phyloP scores from a whole-genome alignment of 805 yeast genomes.

The Candida maltosa region DNA sequence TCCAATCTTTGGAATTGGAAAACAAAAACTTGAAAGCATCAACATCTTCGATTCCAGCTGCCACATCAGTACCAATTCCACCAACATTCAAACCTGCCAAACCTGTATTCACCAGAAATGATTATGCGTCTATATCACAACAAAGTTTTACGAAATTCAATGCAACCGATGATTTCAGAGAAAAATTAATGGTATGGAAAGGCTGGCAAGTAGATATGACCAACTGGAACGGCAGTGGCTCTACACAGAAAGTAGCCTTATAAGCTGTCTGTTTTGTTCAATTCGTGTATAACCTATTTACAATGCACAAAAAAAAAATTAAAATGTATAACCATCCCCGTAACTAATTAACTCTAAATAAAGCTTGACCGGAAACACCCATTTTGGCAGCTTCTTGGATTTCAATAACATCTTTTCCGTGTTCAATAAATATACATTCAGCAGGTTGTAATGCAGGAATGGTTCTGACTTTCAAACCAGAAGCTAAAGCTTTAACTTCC shows the following conservation, averaged over 20 bases:
- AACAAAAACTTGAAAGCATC: conserved; percentile 11
- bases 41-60: conserved; percentile 3
- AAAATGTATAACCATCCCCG: too few relatives aligned
- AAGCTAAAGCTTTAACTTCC: conserved; percentile 70
- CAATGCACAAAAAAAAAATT: too few relatives aligned
- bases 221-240: conserved; percentile 69
- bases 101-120: conserved; percentile 26
- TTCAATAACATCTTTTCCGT: conserved; percentile 55
- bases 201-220: conserved; percentile 88
- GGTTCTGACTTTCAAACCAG: conserved; percentile 71
- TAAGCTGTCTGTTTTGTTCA: conserved; percentile 9
- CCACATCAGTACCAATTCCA: conserved; percentile 2
- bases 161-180: conserved; percentile 45
- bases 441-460: conserved; percentile 85
- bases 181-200: conserved; percentile 68
- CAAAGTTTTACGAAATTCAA: conserved; percentile 14
- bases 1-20: conserved; percentile 26
- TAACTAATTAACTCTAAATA: conserved; percentile 82
- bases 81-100: conserved; percentile 18
- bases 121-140: conserved; percentile 25
- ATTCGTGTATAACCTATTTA: too few relatives aligned
- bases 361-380: conserved; percentile 69
- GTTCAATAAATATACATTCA: conserved; percentile 72
- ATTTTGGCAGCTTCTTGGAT: conserved; percentile 82
- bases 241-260: conserved; percentile 30